phyloP scores from a whole-genome alignment of 768 basidiomycete species.

The Xerocomellus dryophilus region DNA sequence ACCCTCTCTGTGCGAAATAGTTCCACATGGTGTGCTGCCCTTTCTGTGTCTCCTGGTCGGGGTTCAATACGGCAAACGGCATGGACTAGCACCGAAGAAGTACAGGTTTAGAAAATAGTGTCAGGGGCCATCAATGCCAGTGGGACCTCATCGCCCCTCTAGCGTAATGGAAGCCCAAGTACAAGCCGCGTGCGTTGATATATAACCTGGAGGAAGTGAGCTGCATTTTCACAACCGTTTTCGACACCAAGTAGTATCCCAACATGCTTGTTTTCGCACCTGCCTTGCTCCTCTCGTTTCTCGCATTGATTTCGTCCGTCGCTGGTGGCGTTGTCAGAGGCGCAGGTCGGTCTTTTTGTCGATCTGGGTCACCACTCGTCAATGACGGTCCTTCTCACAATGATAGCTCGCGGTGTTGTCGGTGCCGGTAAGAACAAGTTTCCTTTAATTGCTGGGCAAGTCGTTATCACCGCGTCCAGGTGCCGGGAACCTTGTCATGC shows the following conservation, averaged over 20 bases:
- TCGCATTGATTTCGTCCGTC: slow-evolving; percentile 9
- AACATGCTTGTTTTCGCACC: slow-evolving; percentile 14
- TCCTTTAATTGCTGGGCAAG: background rate
- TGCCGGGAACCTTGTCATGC: background rate
- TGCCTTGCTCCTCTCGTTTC: slow-evolving; percentile 9
- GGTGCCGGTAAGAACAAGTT: background rate
- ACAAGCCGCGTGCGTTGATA: background rate
- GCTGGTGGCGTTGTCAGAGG: slow-evolving; percentile 2
- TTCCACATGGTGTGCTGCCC: background rate
- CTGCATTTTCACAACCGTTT: background rate
- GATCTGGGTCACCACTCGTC: background rate
- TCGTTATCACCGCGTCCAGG: background rate
- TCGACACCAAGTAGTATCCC: background rate
- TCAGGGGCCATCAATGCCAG: background rate
- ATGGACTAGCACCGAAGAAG: background rate
- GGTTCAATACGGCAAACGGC: background rate
- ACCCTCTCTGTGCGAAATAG: background rate
- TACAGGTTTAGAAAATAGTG: slow-evolving; percentile 1
- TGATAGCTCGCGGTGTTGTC: background rate
- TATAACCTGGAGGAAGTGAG: slow-evolving; percentile 7
- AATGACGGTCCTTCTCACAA: background rate
- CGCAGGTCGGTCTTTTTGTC: slow-evolving; percentile 6
- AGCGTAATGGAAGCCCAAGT: background rate
- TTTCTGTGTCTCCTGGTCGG: slow-evolving; percentile 2
- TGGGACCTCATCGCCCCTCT: background rate